These are phyloP conservation scores for Amborella trichopoda DNA, from an alignment of 164 flowering plant genomes.

Conservation along the genomic window DNA sequence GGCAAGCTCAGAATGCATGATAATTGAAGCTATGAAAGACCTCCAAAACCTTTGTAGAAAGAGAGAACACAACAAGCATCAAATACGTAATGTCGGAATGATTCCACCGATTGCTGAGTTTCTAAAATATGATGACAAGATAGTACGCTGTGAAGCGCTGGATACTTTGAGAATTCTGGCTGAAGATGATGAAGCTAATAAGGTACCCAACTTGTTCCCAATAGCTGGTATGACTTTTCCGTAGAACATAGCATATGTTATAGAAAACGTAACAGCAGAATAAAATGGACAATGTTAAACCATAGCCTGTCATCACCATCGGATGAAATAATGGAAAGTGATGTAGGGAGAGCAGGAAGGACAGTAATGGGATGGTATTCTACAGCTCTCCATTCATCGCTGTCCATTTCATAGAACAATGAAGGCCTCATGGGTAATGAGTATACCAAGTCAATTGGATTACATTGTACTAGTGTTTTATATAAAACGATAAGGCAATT, in stretches of 20 bases:
- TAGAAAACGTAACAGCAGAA: no score
- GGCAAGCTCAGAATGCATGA: slow-evolving; percentile 48
- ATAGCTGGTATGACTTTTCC: no score
- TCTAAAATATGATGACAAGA: slow-evolving; percentile 26
- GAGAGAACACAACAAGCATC: slow-evolving; percentile 28
- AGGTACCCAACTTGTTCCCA: slow-evolving; percentile 21
- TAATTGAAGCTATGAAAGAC: slow-evolving; percentile 52
- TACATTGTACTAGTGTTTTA: neutral
- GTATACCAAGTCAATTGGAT: no score
- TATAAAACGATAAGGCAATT: neutral
- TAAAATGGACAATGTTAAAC: no score
- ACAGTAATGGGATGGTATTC: no score
- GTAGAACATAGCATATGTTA: no score
- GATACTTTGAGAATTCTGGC: slow-evolving; percentile 31
- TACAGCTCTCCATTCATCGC: neutral
- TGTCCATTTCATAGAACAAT: no score
- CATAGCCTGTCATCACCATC: no score
- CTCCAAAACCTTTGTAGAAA: slow-evolving; percentile 31
- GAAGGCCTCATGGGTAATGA: no score
- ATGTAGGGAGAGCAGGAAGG: no score
- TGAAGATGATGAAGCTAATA: slow-evolving; percentile 34
- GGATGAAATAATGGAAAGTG: no score
- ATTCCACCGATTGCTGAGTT: slow-evolving; percentile 35
- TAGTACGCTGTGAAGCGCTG: slow-evolving; percentile 34
- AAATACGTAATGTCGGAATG: slow-evolving; percentile 31